phyloP scores from a whole-genome alignment of 164 flowering plant species.

The Piper longum region DNA sequence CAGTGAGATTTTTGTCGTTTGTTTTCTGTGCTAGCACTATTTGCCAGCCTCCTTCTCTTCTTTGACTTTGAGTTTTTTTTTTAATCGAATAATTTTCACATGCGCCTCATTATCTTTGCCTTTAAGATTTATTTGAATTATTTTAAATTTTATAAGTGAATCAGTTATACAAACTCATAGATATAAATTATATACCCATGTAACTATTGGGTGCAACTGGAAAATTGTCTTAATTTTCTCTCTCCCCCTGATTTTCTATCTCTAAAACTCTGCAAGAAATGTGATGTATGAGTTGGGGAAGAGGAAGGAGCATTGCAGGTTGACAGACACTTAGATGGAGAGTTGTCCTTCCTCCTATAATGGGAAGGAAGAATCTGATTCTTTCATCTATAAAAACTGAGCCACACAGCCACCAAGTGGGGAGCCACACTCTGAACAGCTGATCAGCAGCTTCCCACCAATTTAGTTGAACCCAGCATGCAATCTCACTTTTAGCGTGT shows the following conservation, averaged over 20 bases:
- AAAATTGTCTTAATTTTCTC: background rate
- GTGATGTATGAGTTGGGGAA: background rate
- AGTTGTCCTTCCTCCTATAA: background rate
- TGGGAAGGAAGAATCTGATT: slow-evolving; percentile 2
- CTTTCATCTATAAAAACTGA: slow-evolving; percentile 3
- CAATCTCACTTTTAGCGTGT: background rate
- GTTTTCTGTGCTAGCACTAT: slow-evolving; percentile 15
- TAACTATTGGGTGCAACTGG: too few species aligned
- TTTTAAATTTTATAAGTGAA: too few species aligned
- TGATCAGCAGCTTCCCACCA: background rate
- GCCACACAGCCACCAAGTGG: background rate
- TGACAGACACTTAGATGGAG: background rate
- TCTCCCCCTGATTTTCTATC: background rate
- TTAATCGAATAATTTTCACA: slow-evolving; percentile 6
- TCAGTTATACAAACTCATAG: too few species aligned
- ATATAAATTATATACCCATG: too few species aligned
- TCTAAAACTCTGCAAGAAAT: background rate
- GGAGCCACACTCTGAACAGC: background rate
- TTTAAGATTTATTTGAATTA: too few species aligned
- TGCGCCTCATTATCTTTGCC: too few species aligned
- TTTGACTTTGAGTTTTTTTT: slow-evolving; percentile 26
- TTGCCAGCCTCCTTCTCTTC: slow-evolving; percentile 23
- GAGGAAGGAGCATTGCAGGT: background rate
- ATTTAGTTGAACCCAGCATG: background rate
- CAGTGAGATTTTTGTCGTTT: slow-evolving; percentile 27